These are phyloP conservation scores for Tetrahymena thermophila DNA, from an alignment of 73 alveolate species.

Conservation along the genomic window DNA sequence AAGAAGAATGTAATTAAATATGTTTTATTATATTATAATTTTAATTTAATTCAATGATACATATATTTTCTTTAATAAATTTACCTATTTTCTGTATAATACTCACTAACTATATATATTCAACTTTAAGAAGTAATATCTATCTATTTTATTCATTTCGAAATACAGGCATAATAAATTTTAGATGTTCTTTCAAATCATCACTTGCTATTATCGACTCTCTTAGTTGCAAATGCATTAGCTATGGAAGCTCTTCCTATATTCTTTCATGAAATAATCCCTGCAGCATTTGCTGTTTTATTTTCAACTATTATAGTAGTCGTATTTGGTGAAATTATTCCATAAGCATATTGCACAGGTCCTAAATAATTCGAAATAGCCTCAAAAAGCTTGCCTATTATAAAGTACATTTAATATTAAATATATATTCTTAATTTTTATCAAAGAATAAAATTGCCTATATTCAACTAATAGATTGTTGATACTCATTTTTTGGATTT, in stretches of 20 bases:
- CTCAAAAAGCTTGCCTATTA: constrained; percentile 74
- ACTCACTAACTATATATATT: no score
- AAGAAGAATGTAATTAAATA: constrained; percentile 4
- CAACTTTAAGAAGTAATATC: not conserved
- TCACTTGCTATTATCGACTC: constrained; percentile 89
- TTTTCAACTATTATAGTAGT: constrained; percentile 79
- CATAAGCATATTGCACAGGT: constrained; percentile 95
- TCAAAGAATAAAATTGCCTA: no score
- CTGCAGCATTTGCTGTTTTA: constrained; percentile 81
- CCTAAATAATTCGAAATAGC: constrained; percentile 93
- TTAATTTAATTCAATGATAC: no score
- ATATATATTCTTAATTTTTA: no score
- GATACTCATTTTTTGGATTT: constrained; percentile 49
- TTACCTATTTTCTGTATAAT: no score
- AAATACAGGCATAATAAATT: constrained; percentile 60
- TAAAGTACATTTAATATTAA: constrained; percentile 11
- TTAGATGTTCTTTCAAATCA: constrained; percentile 83
- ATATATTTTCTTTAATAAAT: no score
- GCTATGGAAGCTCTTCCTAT: constrained; percentile 97
- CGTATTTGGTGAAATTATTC: constrained; percentile 94
- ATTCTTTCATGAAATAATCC: constrained; percentile 77
- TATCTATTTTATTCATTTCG: not conserved
- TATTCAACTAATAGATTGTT: not conserved
- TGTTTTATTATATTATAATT: no score
- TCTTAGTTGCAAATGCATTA: constrained; percentile 86